These are phyloP conservation scores for Cynanchum wilfordii DNA, from an alignment of 257 asterid genomes.

Conservation along the genomic window DNA sequence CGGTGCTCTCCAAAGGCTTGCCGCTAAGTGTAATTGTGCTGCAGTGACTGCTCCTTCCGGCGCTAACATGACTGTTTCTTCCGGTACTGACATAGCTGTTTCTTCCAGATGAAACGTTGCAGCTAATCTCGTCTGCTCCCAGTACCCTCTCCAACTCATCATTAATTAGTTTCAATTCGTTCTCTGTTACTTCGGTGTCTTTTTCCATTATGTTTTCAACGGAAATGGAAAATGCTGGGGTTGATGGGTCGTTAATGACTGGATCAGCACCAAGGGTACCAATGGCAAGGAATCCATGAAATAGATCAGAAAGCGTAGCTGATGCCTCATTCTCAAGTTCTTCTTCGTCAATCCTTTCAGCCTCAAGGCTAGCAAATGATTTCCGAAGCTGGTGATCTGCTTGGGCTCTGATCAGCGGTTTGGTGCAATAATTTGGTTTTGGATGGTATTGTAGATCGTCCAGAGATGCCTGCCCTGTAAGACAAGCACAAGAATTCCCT, in stretches of 20 bases:
- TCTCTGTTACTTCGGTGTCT: constrained; percentile 72
- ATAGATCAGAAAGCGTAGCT: constrained; percentile 61
- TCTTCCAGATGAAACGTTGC: constrained; percentile 64
- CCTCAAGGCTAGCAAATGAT: constrained; percentile 63
- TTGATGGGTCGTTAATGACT: constrained; percentile 43
- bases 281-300: constrained; percentile 93
- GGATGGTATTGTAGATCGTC: constrained; percentile 36
- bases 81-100: constrained; percentile 78
- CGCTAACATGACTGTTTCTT: constrained; percentile 70
- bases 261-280: constrained; percentile 84
- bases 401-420: constrained; percentile 42
- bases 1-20: constrained; percentile 51
- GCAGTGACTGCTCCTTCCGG: constrained; percentile 49
- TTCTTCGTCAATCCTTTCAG: constrained; percentile 49
- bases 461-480: constrained; percentile 56
- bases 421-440: constrained; percentile 24
- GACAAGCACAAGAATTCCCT: constrained; percentile 39
- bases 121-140: constrained; percentile 55
- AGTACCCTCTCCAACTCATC: constrained; percentile 91
- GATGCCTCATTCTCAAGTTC: constrained; percentile 53
- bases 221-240: constrained; percentile 70
- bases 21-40: constrained; percentile 65
- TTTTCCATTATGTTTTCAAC: constrained; percentile 79
- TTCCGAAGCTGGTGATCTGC: constrained; percentile 51
- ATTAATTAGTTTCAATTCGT: constrained; percentile 69